Evolutionary conservation across 2,329 filamentous ascomycete genomes (phyloP).

Genomic region (Cryphonectria japonica): DNA sequence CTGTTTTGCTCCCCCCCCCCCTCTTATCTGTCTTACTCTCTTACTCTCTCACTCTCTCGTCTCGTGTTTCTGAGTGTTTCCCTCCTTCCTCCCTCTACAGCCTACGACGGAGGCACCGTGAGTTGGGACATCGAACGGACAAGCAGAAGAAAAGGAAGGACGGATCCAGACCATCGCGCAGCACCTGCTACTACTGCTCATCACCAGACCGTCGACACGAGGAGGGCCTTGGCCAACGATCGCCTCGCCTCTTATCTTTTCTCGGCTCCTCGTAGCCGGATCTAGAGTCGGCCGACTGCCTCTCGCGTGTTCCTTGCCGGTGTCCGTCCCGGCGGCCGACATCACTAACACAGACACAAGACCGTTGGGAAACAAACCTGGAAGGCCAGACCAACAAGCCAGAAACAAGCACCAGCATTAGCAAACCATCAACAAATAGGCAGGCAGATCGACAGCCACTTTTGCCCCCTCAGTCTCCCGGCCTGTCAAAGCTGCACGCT

Average conservation of each 20-base stretch:
- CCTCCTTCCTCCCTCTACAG: background rate
- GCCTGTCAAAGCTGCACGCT: constrained; percentile 13
- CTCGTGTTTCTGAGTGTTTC: background rate
- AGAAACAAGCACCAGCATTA: background rate
- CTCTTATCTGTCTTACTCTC: background rate
- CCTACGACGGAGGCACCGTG: background rate
- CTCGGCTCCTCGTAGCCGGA: constrained; percentile 21
- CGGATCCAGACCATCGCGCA: background rate
- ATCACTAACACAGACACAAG: background rate
- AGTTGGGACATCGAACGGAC: background rate
- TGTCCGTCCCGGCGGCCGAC: background rate
- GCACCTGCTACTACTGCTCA: background rate
- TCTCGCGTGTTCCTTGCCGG: constrained; percentile 7
- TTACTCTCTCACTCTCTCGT: constrained; percentile 10
- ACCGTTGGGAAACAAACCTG: background rate
- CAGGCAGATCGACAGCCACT: background rate
- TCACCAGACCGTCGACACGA: constrained; percentile 1
- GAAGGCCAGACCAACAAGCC: background rate
- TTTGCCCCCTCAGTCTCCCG: background rate
- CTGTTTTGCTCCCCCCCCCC: background rate
- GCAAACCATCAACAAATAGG: background rate
- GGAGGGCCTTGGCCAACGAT: constrained; percentile 21
- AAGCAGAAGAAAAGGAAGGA: background rate
- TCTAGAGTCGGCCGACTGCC: constrained; percentile 23
- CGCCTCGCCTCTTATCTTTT: constrained; percentile 27